phyloP scores from a whole-genome alignment of 2,329 filamentous ascomycete species.

The Claviceps arundinis region DNA sequence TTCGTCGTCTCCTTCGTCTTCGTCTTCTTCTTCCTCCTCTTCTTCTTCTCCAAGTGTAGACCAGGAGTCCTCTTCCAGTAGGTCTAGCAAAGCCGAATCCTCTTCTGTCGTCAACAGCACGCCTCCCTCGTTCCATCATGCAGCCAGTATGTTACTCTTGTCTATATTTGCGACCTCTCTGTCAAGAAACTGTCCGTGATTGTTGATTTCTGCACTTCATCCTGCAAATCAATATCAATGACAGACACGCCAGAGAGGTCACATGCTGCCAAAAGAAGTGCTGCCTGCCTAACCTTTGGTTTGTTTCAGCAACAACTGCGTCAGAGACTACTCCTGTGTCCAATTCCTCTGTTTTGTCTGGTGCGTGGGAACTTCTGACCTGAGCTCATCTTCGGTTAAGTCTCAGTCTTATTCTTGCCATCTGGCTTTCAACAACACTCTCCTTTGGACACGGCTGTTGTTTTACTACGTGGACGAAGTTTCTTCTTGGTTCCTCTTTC shows the following conservation, averaged over 20 bases:
- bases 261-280: neutral
- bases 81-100: conserved; percentile 12
- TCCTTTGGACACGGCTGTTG: neutral
- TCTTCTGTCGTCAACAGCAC: conserved; percentile 3
- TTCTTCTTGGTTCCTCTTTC: neutral
- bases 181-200: neutral
- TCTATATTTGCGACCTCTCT: neutral
- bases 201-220: neutral
- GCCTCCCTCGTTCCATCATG: conserved; percentile 7
- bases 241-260: neutral
- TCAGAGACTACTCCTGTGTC: neutral
- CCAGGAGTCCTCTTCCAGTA: conserved; percentile 17
- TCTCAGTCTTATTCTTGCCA: neutral
- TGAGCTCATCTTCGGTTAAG: neutral
- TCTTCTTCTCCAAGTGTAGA: conserved; percentile 14
- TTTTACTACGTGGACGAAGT: neutral
- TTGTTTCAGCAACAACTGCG: neutral
- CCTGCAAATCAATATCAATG: neutral
- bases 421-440: neutral
- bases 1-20: conserved; percentile 8
- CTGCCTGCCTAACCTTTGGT: neutral
- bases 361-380: neutral
- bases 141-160: conserved; percentile 17
- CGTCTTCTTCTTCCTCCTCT: conserved; percentile 3
- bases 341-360: conserved; percentile 1